Conservation (phyloP, 371 early-diverging fungal species). For the Choanephora cucurbitarum region DNA sequence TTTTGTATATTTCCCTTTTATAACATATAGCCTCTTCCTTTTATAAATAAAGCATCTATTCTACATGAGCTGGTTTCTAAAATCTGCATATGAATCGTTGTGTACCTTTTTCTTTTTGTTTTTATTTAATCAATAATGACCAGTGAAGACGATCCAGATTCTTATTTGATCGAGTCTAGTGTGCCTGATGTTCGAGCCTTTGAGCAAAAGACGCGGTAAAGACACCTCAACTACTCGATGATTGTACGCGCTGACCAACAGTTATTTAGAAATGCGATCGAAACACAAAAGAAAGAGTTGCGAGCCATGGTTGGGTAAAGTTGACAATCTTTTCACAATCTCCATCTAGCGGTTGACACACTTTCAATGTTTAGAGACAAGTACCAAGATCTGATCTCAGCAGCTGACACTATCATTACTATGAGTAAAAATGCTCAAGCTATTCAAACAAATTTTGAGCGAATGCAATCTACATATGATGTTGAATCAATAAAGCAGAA, state of each 20-base stretch:
- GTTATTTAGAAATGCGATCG: slow-evolving; percentile 53
- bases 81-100: too few species aligned
- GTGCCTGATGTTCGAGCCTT: slow-evolving; percentile 27
- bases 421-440: slow-evolving; percentile 68
- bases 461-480: slow-evolving; percentile 63
- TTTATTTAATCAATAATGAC: too few species aligned
- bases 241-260: neutral
- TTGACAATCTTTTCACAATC: neutral
- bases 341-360: neutral
- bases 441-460: slow-evolving; percentile 60
- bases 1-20: too few species aligned
- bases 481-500: slow-evolving; percentile 50
- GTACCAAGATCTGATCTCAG: slow-evolving; percentile 81
- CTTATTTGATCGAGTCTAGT: slow-evolving; percentile 19
- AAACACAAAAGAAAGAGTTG: slow-evolving; percentile 78
- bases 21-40: too few species aligned
- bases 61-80: too few species aligned
- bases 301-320: slow-evolving; percentile 85
- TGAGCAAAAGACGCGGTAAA: slow-evolving; percentile 31
- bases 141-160: slow-evolving; percentile 21
- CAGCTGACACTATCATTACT: slow-evolving; percentile 78
- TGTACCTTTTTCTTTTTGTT: too few species aligned
- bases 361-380: slow-evolving; percentile 61
- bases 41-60: too few species aligned
- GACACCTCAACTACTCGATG: neutral